phyloP scores from a whole-genome alignment of 306 rosid genomes.

The Pueraria montana region DNA sequence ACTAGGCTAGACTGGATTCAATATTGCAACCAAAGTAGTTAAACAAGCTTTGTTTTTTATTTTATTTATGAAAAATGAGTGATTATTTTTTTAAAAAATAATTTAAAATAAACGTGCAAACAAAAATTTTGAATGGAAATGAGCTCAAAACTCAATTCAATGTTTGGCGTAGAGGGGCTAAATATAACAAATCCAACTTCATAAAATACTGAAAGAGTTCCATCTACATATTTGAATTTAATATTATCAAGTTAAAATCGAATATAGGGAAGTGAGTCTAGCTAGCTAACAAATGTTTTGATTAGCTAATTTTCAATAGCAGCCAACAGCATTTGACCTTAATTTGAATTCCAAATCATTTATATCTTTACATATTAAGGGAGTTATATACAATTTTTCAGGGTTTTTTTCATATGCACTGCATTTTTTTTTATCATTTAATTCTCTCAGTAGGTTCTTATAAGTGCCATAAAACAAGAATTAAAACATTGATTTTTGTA shows the following conservation, averaged over 20 bases:
- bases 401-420: not conserved
- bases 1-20: conserved; percentile 3
- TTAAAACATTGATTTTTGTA: conserved; percentile 19
- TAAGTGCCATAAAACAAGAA: conserved; percentile 6
- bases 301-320: not conserved
- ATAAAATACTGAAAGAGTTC: not conserved
- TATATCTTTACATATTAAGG: conserved; percentile 6
- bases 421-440: conserved; percentile 10
- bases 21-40: conserved; percentile 1
- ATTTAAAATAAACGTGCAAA: not conserved
- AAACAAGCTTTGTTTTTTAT: not conserved
- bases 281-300: not conserved
- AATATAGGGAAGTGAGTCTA: not conserved
- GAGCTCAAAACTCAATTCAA: conserved; percentile 16
- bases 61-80: not conserved
- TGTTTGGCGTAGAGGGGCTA: not conserved
- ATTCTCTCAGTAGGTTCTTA: not conserved
- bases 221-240: not conserved
- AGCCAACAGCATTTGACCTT: not conserved
- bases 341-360: conserved; percentile 13
- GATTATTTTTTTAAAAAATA: not conserved
- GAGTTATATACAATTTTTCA: not conserved
- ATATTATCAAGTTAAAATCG: conserved; percentile 30
- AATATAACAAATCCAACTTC: not conserved
- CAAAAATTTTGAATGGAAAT: not conserved